Conservation (phyloP, 257 asterid species). For the Scutellaria minor region DNA sequence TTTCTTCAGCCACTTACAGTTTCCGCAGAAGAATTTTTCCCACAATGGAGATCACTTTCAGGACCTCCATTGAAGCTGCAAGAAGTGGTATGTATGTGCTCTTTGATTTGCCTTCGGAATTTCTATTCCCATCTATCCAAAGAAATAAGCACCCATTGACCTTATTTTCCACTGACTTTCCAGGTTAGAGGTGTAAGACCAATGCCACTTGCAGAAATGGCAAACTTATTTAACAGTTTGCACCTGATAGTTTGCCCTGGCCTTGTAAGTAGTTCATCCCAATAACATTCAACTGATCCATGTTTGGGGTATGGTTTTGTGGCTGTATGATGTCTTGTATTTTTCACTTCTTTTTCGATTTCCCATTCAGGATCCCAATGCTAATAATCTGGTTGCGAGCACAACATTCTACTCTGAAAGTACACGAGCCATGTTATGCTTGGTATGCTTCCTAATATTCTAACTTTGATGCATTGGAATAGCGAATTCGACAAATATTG, state of each 20-base stretch:
- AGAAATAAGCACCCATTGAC: constrained; percentile 28
- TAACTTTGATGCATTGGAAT: background rate
- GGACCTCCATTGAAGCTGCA: constrained; percentile 96
- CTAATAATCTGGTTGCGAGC: constrained; percentile 87
- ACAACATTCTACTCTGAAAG: constrained; percentile 87
- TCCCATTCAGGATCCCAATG: constrained; percentile 79
- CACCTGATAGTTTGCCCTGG: constrained; percentile 78
- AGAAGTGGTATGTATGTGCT: constrained; percentile 87
- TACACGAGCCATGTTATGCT: constrained; percentile 90
- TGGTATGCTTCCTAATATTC: constrained; percentile 60
- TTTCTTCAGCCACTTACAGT: constrained; percentile 78
- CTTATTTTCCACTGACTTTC: constrained; percentile 38
- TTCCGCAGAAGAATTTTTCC: constrained; percentile 89
- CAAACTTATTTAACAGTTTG: constrained; percentile 66
- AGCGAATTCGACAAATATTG: constrained; percentile 2
- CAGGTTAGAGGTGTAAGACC: constrained; percentile 95
- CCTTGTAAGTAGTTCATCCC: constrained; percentile 61
- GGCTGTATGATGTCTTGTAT: constrained; percentile 24
- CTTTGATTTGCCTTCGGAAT: constrained; percentile 16
- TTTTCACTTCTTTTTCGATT: constrained; percentile 27
- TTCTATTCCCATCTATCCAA: constrained; percentile 3
- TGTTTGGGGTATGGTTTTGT: constrained; percentile 23
- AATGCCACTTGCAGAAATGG: constrained; percentile 83
- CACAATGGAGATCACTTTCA: constrained; percentile 95
- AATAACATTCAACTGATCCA: constrained; percentile 7